Percentiles rank a stretch among this genome's conserved stretches.
Evolutionary conservation across 352 stramenopile genomes (phyloP).

Genomic region (Pythium phragmiticola): DNA sequence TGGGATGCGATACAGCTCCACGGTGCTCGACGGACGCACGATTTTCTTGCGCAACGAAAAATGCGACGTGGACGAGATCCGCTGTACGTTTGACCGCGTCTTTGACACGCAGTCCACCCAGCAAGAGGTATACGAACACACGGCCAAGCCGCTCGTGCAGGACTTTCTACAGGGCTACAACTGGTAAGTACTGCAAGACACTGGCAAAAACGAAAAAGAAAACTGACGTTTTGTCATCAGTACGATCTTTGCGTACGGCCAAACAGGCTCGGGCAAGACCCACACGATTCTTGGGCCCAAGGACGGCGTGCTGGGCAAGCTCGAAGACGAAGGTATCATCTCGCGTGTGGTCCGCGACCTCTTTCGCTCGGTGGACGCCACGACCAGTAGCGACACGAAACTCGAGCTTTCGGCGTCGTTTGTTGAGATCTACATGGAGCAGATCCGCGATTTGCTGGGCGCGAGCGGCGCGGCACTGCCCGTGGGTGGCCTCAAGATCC

Average conservation of each 20-base stretch:
- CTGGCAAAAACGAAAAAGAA: too few species aligned
- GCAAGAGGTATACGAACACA: slow-evolving; percentile 67
- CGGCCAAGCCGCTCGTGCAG: slow-evolving; percentile 58
- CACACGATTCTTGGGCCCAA: slow-evolving; percentile 75
- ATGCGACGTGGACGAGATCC: slow-evolving; percentile 72
- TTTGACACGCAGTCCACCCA: slow-evolving; percentile 62
- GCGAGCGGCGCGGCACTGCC: slow-evolving; percentile 28
- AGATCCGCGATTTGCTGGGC: slow-evolving; percentile 72
- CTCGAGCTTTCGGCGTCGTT: slow-evolving; percentile 71
- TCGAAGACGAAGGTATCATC: slow-evolving; percentile 70
- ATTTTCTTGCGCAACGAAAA: slow-evolving; percentile 63
- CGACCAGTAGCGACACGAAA: slow-evolving; percentile 18
- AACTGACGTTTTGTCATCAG: slow-evolving; percentile 17
- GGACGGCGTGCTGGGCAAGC: slow-evolving; percentile 54
- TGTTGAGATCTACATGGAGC: slow-evolving; percentile 90
- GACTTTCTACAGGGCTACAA: slow-evolving; percentile 78
- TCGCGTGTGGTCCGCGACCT: slow-evolving; percentile 55
- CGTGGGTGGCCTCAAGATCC: slow-evolving; percentile 62
- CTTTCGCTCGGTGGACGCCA: slow-evolving; percentile 34
- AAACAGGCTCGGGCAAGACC: slow-evolving; percentile 55
- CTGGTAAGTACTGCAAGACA: slow-evolving; percentile 35
- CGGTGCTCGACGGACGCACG: slow-evolving; percentile 54
- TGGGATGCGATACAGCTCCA: slow-evolving; percentile 35
- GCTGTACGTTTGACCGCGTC: slow-evolving; percentile 72
- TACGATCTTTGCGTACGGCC: slow-evolving; percentile 58